Evolutionary conservation across 176 grass and related monocot genomes (phyloP), one percentile per base, ranked within the genome.

Genomic region (barley (Hordeum vulgare)): DNA sequence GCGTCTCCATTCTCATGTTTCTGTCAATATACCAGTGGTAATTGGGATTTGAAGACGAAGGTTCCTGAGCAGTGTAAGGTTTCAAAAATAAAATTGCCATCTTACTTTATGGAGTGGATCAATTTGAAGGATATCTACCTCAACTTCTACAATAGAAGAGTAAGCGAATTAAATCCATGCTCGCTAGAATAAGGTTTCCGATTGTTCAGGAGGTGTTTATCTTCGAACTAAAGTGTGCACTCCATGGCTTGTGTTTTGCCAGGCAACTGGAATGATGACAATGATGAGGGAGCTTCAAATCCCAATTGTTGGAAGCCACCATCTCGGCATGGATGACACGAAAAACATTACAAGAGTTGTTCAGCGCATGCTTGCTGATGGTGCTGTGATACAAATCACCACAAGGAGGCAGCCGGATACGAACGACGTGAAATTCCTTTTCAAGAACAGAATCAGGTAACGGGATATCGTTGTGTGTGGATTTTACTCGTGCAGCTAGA

Each of bases 41-140:
- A 98, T 81, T 95, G 89, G 92, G 95, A 98, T 93, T 68, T 98
- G 86, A 98, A 98, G 90, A 98, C 90, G 11, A 98, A 98, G 79
- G 62, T 98, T 66, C 95, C 92, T 73, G 90, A 98, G 80, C 92
- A 98, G 42, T 95, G 95, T 85, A 87, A 78, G 71, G 82, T 90
- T 93, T 94, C 88, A 75, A 90, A 90, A 82, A 77, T 98, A 67
- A 95, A 94, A 42, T 73, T 91, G 57, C 90, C 92, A 65, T 47
- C 84, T 86, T 98, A 93, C 75, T 93, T 98, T 76, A 93, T 88
- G 92, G 90, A 98, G 66, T 98, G 89, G 90, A 93, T 98, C 59
- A 98, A 98, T 91, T 33, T 98, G 35, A 93, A 98, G 65, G 95
- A 95, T 66, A 86, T 95, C 45, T 98, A 91, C 76, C 90, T 95